phyloP scores from a whole-genome alignment of 1,284 basidiomycete species.

The Trichosporon coremiiforme region DNA sequence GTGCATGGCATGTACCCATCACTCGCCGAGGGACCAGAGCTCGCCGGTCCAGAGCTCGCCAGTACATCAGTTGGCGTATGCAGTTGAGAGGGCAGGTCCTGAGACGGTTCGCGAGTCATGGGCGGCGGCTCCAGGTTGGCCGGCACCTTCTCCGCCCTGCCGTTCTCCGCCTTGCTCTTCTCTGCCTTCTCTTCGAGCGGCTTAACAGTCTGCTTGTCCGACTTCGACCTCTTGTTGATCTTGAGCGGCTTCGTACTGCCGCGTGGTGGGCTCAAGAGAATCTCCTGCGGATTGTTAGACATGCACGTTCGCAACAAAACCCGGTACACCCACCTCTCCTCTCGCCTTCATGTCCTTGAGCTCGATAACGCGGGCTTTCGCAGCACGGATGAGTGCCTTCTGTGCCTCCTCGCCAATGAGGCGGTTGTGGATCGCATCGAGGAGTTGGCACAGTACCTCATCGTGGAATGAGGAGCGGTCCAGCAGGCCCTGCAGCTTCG shows the following conservation, averaged over 20 bases:
- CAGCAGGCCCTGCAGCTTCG: conserved; percentile 47
- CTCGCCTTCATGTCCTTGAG: conserved; percentile 42
- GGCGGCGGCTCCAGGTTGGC: background rate
- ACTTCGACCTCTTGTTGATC: conserved; percentile 27
- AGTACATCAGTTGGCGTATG: background rate
- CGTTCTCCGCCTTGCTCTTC: background rate
- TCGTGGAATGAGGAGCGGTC: conserved; percentile 53
- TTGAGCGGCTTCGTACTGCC: conserved; percentile 22
- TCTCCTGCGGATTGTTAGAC: conserved; percentile 1
- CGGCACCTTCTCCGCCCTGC: too few species aligned
- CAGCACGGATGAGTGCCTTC: conserved; percentile 51
- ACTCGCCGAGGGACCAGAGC: background rate
- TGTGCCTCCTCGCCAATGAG: conserved; percentile 53
- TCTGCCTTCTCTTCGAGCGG: background rate
- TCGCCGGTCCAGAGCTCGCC: background rate
- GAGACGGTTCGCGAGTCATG: background rate
- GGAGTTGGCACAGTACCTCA: conserved; percentile 54
- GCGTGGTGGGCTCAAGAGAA: background rate
- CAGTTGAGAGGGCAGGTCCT: background rate
- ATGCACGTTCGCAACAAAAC: too few species aligned
- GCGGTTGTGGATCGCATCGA: conserved; percentile 51
- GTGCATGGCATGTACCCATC: background rate
- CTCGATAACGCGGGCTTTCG: conserved; percentile 51
- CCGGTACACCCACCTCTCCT: conserved; percentile 36
- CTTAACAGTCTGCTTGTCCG: background rate